Conservation (phyloP, 108 stramenopile genomes). For the Skeletonema potamos region DNA sequence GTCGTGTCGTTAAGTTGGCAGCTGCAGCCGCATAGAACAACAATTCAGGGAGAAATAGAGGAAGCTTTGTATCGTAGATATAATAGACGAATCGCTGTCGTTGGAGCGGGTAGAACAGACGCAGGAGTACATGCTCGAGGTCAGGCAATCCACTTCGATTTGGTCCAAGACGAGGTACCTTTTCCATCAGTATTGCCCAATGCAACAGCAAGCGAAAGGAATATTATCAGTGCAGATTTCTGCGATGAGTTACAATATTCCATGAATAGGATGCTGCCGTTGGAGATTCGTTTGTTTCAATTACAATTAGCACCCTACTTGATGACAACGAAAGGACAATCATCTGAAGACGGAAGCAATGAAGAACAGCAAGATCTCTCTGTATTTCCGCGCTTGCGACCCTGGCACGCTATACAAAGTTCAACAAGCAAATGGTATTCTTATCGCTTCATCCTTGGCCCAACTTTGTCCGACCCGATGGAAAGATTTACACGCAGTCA, state of each 20-base stretch:
- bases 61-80: constrained; percentile 57
- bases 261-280: constrained; percentile 69
- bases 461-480: constrained; percentile 58
- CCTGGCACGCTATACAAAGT: constrained; percentile 72
- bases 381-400: constrained; percentile 5
- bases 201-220: constrained; percentile 3
- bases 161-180: constrained; percentile 33
- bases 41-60: constrained; percentile 73
- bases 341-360: not conserved
- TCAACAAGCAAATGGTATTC: constrained; percentile 69
- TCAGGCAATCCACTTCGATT: constrained; percentile 87
- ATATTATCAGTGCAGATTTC: constrained; percentile 8
- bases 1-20: not conserved
- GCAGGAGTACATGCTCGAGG: constrained; percentile 84
- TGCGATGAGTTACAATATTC: constrained; percentile 44
- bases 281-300: constrained; percentile 65
- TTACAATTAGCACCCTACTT: constrained; percentile 44
- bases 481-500: constrained; percentile 71
- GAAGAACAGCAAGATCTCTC: not conserved
- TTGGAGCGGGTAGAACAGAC: constrained; percentile 83
- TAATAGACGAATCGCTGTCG: constrained; percentile 57
- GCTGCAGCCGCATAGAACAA: constrained; percentile 10
- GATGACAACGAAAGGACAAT: constrained; percentile 7
- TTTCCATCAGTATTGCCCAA: constrained; percentile 10
- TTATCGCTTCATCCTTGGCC: constrained; percentile 65